Conservation (phyloP, 805 yeast species). For the Metschnikowia kofuensis region DNA sequence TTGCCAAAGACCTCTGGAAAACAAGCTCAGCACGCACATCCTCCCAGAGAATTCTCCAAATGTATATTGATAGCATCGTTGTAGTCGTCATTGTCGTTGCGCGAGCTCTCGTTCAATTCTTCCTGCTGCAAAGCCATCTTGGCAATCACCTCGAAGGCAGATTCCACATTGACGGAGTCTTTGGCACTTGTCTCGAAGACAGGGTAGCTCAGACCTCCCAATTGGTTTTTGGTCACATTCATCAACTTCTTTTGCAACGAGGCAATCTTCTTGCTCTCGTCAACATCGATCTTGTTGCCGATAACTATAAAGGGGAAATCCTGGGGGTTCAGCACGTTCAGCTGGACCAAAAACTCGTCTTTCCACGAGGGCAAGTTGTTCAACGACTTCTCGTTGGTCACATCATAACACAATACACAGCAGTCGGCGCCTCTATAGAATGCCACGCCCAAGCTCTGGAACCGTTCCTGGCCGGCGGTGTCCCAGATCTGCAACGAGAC, state of each 20-base stretch:
- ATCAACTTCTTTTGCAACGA: conserved; percentile 51
- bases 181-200: conserved; percentile 97
- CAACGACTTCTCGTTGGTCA: conserved; percentile 89
- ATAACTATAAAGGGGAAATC: conserved; percentile 93
- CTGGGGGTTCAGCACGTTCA: conserved; percentile 90
- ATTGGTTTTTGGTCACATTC: conserved; percentile 43
- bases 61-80: conserved; percentile 95
- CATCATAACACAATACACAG: conserved; percentile 94
- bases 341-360: conserved; percentile 92
- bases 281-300: conserved; percentile 94
- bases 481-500: conserved; percentile 80
- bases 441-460: conserved; percentile 95
- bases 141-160: conserved; percentile 94
- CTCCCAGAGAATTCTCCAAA: conserved; percentile 73
- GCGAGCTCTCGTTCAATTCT: conserved; percentile 79
- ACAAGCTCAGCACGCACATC: conserved; percentile 63
- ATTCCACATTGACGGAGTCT: conserved; percentile 91
- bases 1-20: neutral
- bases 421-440: conserved; percentile 98
- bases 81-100: conserved; percentile 60
- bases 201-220: conserved; percentile 68
- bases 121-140: conserved; percentile 95
- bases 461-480: conserved; percentile 58
- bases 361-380: conserved; percentile 89
- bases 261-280: conserved; percentile 80